These are phyloP conservation scores for Myriosclerotinia curreyana DNA, from an alignment of 2,329 filamentous ascomycete species.

Conservation along the genomic window DNA sequence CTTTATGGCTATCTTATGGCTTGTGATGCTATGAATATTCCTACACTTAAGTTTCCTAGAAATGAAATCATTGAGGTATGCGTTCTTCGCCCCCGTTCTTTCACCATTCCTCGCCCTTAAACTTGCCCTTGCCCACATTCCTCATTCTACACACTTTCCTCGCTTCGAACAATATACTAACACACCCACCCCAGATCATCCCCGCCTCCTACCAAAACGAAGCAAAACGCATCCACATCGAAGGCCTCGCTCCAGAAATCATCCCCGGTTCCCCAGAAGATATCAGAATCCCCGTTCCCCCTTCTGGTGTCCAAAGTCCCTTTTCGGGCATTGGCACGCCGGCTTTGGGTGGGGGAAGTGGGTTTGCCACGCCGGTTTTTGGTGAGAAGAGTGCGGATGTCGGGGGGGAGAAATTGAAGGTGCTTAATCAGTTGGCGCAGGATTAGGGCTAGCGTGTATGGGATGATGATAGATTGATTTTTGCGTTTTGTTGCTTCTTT, in stretches of 20 bases:
- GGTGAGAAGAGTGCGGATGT: neutral
- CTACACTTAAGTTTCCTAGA: conserved; percentile 86
- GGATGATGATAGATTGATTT: neutral
- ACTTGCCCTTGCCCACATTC: conserved; percentile 1
- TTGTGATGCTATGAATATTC: conserved; percentile 92
- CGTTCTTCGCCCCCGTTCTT: neutral
- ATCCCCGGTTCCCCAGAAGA: conserved; percentile 78
- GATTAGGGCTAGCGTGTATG: neutral
- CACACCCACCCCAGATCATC: conserved; percentile 59
- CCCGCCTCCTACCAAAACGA: conserved; percentile 97
- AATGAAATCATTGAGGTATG: conserved; percentile 91
- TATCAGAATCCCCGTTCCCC: conserved; percentile 72
- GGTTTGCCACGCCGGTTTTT: neutral
- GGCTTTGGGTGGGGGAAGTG: conserved; percentile 12
- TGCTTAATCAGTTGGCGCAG: conserved; percentile 6
- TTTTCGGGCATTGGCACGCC: conserved; percentile 33
- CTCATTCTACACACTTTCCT: neutral
- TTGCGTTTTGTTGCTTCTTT: neutral
- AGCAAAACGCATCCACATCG: conserved; percentile 85
- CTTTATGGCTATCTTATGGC: conserved; percentile 98
- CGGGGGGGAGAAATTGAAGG: neutral
- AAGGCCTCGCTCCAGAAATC: conserved; percentile 58
- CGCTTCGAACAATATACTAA: neutral
- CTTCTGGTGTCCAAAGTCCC: conserved; percentile 45
- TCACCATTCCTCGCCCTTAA: neutral